Conservation (phyloP, 306 rosid species). For the Oemleria cerasiformis region DNA sequence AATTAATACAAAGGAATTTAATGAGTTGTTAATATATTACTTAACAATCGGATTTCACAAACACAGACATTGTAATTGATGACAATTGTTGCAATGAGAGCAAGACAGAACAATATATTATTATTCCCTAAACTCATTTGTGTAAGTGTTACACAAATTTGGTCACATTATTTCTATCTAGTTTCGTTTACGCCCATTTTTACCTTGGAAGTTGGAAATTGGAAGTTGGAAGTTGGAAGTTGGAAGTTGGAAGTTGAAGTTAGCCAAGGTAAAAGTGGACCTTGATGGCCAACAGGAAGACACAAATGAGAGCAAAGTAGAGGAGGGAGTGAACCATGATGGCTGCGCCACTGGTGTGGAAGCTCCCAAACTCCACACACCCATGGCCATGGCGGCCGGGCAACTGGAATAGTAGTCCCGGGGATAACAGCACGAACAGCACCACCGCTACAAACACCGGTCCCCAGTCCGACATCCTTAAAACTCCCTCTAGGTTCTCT, state of each 20-base stretch:
- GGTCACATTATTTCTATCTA: background rate
- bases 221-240: background rate
- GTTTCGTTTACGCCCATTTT: background rate
- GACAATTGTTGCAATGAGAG: background rate
- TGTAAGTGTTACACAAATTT: background rate
- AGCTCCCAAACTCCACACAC: slow-evolving; percentile 75
- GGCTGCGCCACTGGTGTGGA: slow-evolving; percentile 78
- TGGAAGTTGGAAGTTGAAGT: background rate
- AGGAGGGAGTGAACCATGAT: slow-evolving; percentile 75
- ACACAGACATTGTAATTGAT: background rate
- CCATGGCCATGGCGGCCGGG: slow-evolving; percentile 67
- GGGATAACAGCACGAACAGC: slow-evolving; percentile 67
- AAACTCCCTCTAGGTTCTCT: background rate
- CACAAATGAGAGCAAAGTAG: slow-evolving; percentile 68
- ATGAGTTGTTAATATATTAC: background rate
- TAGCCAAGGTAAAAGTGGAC: slow-evolving; percentile 64
- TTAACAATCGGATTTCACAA: background rate
- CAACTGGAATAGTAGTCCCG: slow-evolving; percentile 72
- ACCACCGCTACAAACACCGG: slow-evolving; percentile 72
- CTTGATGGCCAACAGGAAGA: slow-evolving; percentile 61
- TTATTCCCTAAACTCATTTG: background rate
- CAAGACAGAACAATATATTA: background rate
- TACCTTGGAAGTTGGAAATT: background rate
- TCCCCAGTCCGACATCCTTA: slow-evolving; percentile 72
- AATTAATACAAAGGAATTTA: background rate